Evolutionary conservation across 1,284 basidiomycete species (phyloP).

Genomic region (Cutaneotrichosporon sp.): DNA sequence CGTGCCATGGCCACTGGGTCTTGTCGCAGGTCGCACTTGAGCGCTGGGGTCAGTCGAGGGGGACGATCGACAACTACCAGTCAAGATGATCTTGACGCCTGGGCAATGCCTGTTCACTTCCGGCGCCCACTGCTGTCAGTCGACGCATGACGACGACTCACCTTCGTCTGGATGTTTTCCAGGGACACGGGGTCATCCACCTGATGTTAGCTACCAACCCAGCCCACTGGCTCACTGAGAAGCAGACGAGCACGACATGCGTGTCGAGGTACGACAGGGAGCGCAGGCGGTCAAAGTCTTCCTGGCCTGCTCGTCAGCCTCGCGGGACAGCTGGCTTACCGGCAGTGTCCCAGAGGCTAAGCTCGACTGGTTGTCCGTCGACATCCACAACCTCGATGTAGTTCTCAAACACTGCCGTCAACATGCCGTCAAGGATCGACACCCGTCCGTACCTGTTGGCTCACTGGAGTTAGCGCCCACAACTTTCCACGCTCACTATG

Average conservation of each 20-base stretch:
- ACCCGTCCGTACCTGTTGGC: conserved; percentile 68
- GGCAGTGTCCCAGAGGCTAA: conserved; percentile 96
- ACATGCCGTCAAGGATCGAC: conserved; percentile 34
- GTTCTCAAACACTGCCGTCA: conserved; percentile 71
- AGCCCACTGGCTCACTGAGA: conserved; percentile 70
- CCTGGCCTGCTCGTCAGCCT: conserved; percentile 67
- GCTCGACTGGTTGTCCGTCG: conserved; percentile 79
- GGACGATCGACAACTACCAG: conserved; percentile 65
- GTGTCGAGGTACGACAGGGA: conserved; percentile 93
- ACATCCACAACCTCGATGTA: conserved; percentile 83
- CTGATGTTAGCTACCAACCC: conserved; percentile 52
- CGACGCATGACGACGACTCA: conserved; percentile 37
- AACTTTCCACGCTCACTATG: conserved; percentile 34
- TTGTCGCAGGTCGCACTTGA: conserved; percentile 92
- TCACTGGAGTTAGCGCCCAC: conserved; percentile 60
- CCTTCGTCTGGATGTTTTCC: conserved; percentile 91
- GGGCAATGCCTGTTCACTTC: conserved; percentile 75
- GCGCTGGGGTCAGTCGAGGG: conserved; percentile 63
- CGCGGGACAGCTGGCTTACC: conserved; percentile 59
- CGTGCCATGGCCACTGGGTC: conserved; percentile 68
- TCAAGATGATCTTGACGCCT: conserved; percentile 87
- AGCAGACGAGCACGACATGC: conserved; percentile 91
- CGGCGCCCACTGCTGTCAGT: conserved; percentile 44
- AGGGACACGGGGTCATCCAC: conserved; percentile 88
- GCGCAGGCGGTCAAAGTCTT: conserved; percentile 90